Conservation (phyloP, 768 basidiomycete species). For the Kwoniella dejecticola region DNA sequence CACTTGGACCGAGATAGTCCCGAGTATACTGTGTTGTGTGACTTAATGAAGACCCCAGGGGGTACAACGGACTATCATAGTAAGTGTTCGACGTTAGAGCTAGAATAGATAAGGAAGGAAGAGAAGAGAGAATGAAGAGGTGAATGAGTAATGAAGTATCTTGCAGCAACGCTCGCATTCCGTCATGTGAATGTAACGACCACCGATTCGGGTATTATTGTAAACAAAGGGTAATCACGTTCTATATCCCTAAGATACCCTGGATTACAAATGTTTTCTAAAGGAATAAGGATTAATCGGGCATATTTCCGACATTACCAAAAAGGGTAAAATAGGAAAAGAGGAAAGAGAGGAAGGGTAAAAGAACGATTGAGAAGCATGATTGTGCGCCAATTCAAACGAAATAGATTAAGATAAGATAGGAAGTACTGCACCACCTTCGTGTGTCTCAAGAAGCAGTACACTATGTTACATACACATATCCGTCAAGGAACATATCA, state of each 20-base stretch:
- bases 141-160: neutral
- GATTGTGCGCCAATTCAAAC: slow-evolving; percentile 2
- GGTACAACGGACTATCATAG: slow-evolving; percentile 24
- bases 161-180: neutral
- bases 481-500: neutral
- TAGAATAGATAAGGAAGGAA: neutral
- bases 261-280: slow-evolving; percentile 4
- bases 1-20: neutral
- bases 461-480: slow-evolving; percentile 1
- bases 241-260: neutral
- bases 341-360: no score
- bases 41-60: slow-evolving; percentile 18
- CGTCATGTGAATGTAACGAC: no score
- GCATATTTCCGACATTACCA: neutral
- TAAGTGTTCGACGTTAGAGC: neutral
- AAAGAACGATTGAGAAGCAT: slow-evolving; percentile 1
- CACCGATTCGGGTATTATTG: slow-evolving; percentile 5
- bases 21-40: neutral
- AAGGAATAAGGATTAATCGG: neutral
- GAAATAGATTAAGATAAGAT: neutral
- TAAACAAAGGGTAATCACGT: slow-evolving; percentile 20
- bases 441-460: neutral
- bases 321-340: slow-evolving; percentile 1
- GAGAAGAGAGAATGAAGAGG: neutral
- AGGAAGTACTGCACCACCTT: neutral